Evolutionary conservation across 352 stramenopile genomes (phyloP), one percentile per base, ranked within the genome.

Genomic region (Aphanomyces cochlioides): DNA sequence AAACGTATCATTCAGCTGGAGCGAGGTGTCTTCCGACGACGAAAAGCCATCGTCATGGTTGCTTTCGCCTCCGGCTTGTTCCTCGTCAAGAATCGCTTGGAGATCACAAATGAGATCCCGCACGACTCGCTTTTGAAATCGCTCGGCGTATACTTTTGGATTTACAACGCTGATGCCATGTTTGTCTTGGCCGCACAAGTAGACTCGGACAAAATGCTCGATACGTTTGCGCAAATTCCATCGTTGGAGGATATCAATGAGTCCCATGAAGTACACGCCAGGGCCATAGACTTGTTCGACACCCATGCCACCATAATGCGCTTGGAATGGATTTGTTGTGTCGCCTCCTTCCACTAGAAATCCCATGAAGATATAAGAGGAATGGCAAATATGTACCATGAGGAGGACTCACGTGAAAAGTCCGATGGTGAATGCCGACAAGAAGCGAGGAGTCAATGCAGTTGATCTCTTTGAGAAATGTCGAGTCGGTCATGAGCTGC

Each of bases 391-490:
- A 28, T 43, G 73, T 34, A 54, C 73, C 66, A 48, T 69, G 66
- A 54, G 28, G 45, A 73, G 84, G 77, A 34, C 81, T 78, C 1
- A 90, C 83, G 34, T 89, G 90, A 63, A 89, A 90, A 64, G 80
- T 93, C 77, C 92, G 84, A 68, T 97, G 90, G 75, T 98, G 93
- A 64, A 98, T 90, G 3, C 92, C 93, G 60, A 98, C 90, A 28
- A 98, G 78, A 72, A 98, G 87, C 47, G 87, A 97, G 73, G 98
- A 98, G 75, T 98, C 93, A 77, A 98, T 98, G 74, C 95, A 97
- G 74, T 97, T 97, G 78, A 97, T 94, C 28, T 81, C 81, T 56
- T 84, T 87, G 1, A 98, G 74, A 66, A 97, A 98, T 58, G 90
- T 77, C 43, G 89, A 96, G 73, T 98, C 94, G 39, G 75, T 79